Evolutionary conservation across 257 asterid genomes (phyloP).

Genomic region (Forsythia suspensa): DNA sequence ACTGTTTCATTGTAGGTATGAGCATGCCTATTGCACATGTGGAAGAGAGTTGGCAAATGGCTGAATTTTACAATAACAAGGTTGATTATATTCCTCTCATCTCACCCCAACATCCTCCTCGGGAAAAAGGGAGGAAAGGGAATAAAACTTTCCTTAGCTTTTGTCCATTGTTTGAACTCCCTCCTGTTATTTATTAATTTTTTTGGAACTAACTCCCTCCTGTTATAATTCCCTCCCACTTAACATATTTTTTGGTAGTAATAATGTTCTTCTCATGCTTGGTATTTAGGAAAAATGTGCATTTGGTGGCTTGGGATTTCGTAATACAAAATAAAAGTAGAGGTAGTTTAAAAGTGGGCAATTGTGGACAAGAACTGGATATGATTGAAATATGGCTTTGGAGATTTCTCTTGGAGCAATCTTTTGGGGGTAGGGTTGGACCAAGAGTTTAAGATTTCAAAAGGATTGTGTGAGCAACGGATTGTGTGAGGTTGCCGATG

Average conservation of each 20-base stretch:
- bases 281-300: background rate
- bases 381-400: background rate
- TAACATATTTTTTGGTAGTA: background rate
- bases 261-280: background rate
- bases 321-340: background rate
- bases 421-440: background rate
- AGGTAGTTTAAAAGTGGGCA: background rate
- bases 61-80: constrained; percentile 94
- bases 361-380: background rate
- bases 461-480: background rate
- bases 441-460: background rate
- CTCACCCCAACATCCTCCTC: background rate
- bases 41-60: constrained; percentile 99
- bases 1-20: constrained; percentile 56
- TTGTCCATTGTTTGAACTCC: background rate
- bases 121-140: background rate
- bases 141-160: background rate
- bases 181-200: background rate
- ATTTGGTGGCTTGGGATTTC: background rate
- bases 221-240: background rate
- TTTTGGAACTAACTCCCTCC: background rate
- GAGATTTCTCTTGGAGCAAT: background rate
- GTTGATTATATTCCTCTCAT: constrained; percentile 29
- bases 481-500: background rate
- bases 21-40: constrained; percentile 97